Evolutionary conservation across 75 land plant genomes (phyloP), one percentile per base, ranked within the genome.

Genomic region (Picea glauca): DNA sequence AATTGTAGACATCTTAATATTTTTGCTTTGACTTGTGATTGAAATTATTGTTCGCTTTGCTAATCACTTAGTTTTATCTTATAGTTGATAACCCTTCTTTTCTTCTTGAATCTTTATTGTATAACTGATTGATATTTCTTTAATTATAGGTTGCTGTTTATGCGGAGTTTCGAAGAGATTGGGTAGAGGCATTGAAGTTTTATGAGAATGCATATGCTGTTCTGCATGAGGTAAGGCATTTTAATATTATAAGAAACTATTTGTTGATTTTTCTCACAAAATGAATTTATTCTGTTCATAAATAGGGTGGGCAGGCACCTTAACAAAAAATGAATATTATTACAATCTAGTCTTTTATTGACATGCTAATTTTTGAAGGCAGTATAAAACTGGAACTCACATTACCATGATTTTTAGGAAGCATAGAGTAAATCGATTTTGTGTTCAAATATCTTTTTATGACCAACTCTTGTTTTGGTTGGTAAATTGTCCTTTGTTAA

Each of bases 101-200:
- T 50, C 56, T 50, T 50, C 56, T 8, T 38, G 3, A 38, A 38
- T 38, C 40, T 38, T 38, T 50, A 50, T 50, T 76, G 38, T 33
- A n/a, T 17, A 76, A 76, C 72, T 76, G 33, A 76, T 76, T 43
- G 26, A 43, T n/a, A 20, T 43, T 43, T 70, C 59, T 75, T 50
- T 75, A 60, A 26, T 56, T 77, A 58, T 85, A 98, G 99, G 95
- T 88, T 78, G 94, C 96, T 63, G 92, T 93, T 61, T 95, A 95
- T 87, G 98, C 98, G 56, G 99, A 98, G 78, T 98, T 98, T 81
- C 92, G 98, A 58, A 91, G 99, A 77, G 99, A 98, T 76, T 98
- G 99, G 99, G 86, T 70, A 57, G 94, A 98, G 78, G 99, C 98
- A 32, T 85, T 98, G 78, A 91, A 84, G 81, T 92, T 84, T 65